phyloP scores from a whole-genome alignment of 495 filamentous ascomycete species.

The Hapsidospora chrysogenum region DNA sequence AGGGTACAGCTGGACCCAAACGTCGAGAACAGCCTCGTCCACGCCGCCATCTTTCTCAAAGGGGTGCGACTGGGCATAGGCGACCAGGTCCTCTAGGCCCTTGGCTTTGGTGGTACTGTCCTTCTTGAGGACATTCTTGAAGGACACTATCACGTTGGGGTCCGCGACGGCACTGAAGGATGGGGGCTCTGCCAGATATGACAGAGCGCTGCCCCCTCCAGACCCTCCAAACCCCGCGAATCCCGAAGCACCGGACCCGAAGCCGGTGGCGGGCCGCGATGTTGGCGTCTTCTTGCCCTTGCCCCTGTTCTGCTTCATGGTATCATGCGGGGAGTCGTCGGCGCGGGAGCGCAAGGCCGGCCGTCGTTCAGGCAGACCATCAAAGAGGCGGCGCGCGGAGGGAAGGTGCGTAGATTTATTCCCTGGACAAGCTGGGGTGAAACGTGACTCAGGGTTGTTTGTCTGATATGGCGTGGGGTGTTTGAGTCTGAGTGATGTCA shows the following conservation, averaged over 20 bases:
- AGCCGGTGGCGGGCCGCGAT: constrained; percentile 4
- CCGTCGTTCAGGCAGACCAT: too few relatives aligned
- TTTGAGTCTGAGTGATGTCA: too few relatives aligned
- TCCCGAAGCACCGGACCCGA: constrained; percentile 10
- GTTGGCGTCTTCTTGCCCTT: background rate
- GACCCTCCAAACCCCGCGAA: constrained; percentile 30
- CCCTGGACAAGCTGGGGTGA: too few relatives aligned
- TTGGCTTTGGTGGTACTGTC: constrained; percentile 87
- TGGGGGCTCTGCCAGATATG: constrained; percentile 73
- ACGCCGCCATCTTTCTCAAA: constrained; percentile 33
- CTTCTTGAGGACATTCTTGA: constrained; percentile 86
- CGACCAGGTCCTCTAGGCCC: constrained; percentile 70
- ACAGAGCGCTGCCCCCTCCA: constrained; percentile 35
- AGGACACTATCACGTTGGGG: constrained; percentile 64
- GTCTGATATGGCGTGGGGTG: too few relatives aligned
- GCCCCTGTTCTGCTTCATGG: background rate
- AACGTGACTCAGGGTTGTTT: too few relatives aligned
- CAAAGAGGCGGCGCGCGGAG: too few relatives aligned
- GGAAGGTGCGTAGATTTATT: too few relatives aligned
- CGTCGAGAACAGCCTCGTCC: constrained; percentile 63
- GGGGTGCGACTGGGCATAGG: constrained; percentile 33
- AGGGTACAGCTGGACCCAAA: constrained; percentile 83
- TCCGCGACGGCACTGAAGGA: constrained; percentile 65
- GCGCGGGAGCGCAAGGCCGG: background rate
- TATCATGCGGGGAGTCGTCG: background rate